Evolutionary conservation across 176 grass and related monocot genomes (phyloP).

Genomic region (Oryza coarctata): DNA sequence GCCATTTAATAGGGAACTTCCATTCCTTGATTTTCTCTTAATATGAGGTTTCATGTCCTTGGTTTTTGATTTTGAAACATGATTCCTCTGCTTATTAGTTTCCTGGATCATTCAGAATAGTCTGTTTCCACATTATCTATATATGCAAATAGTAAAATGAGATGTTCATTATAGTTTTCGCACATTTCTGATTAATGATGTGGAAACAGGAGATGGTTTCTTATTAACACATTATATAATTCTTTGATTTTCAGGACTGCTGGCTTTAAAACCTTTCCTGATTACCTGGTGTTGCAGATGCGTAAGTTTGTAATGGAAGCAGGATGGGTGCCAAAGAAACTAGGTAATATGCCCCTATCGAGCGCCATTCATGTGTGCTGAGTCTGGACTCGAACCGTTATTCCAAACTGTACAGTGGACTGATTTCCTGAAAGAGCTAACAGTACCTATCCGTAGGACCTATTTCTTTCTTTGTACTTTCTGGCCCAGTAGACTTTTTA

Average conservation of each 20-base stretch:
- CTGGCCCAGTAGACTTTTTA: background rate
- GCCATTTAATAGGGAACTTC: background rate
- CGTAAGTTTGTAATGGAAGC: conserved; percentile 96
- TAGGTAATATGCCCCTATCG: conserved; percentile 48
- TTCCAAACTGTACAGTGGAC: background rate
- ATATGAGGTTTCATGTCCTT: background rate
- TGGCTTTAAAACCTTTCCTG: conserved; percentile 81
- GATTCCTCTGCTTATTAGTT: background rate
- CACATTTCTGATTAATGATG: background rate
- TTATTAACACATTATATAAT: background rate
- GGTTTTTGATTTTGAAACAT: background rate
- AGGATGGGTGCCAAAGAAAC: conserved; percentile 98
- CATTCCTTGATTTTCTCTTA: background rate
- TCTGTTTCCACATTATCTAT: background rate
- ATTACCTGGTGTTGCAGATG: conserved; percentile 97
- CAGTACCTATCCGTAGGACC: background rate
- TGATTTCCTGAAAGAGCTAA: background rate
- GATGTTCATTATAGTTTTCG: background rate
- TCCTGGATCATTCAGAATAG: conserved; percentile 2
- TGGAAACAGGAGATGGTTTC: background rate
- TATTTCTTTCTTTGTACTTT: background rate
- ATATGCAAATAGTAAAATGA: background rate
- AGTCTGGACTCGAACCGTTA: background rate
- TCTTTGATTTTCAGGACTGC: conserved; percentile 59
- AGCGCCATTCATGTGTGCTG: background rate